Evolutionary conservation across 2,329 filamentous ascomycete species (phyloP).

Genomic region (Colletotrichum truncatum): DNA sequence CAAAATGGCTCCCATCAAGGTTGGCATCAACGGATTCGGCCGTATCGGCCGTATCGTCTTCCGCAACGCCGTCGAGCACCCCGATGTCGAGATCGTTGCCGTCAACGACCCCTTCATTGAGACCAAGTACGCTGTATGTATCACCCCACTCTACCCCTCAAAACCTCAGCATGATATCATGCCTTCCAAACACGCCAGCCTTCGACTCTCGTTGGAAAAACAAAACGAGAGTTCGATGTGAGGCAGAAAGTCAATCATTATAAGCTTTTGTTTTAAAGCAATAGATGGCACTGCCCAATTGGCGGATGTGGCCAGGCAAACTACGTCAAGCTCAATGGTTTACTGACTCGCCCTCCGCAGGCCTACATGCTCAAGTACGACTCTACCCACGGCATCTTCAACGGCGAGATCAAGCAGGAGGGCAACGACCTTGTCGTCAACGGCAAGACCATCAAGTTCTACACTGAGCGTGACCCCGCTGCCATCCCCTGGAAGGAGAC

Average conservation of each 20-base stretch:
- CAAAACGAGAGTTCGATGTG: too few relatives aligned
- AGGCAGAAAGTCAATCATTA: not conserved
- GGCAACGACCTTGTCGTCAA: slow-evolving; percentile 83
- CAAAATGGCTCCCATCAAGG: slow-evolving; percentile 68
- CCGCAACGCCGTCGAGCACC: slow-evolving; percentile 94
- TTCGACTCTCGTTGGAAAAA: too few relatives aligned
- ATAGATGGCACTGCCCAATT: not conserved
- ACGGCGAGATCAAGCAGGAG: slow-evolving; percentile 83
- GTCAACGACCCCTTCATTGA: slow-evolving; percentile 99
- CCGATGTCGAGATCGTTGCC: slow-evolving; percentile 90
- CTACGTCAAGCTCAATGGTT: not conserved
- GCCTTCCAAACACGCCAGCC: not conserved
- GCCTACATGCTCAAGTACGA: slow-evolving; percentile 99
- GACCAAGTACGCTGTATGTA: slow-evolving; percentile 92
- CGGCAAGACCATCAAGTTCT: slow-evolving; percentile 95
- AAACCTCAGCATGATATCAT: not conserved
- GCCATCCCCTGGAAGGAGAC: slow-evolving; percentile 90
- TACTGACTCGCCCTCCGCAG: slow-evolving; percentile 52
- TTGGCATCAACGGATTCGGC: slow-evolving; percentile 99
- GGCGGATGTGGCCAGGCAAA: slow-evolving; percentile 1
- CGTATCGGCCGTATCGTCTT: slow-evolving; percentile 99
- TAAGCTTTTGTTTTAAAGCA: not conserved
- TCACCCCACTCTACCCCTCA: slow-evolving; percentile 12
- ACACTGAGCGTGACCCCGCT: slow-evolving; percentile 89
- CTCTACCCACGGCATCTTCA: slow-evolving; percentile 96